Conservation (phyloP, 345 rosid genomes). For the Aurinia saxatilis region DNA sequence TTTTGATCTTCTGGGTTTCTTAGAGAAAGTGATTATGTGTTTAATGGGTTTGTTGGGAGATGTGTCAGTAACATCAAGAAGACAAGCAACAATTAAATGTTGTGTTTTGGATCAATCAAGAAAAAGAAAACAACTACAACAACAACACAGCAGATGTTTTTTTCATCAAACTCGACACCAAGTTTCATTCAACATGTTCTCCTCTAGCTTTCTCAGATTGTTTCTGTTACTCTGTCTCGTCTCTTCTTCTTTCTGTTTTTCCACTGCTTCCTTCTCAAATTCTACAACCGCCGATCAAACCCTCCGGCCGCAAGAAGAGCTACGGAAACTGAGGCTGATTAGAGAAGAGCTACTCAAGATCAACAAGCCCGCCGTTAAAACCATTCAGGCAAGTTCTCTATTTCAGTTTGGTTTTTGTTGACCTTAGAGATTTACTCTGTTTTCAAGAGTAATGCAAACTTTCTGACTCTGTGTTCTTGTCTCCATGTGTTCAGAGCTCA, state of each 20-base stretch:
- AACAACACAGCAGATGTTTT: slow-evolving; percentile 25
- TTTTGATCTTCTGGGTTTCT: slow-evolving; percentile 24
- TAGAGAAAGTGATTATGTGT: slow-evolving; percentile 33
- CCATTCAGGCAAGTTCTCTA: slow-evolving; percentile 90
- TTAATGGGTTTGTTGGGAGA: slow-evolving; percentile 34
- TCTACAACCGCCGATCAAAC: slow-evolving; percentile 32
- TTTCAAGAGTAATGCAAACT: background rate
- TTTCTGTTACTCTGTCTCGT: slow-evolving; percentile 38
- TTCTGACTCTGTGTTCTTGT: slow-evolving; percentile 7
- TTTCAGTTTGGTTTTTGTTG: too few species aligned
- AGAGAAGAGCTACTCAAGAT: slow-evolving; percentile 64
- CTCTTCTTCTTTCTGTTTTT: slow-evolving; percentile 38
- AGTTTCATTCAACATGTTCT: slow-evolving; percentile 31
- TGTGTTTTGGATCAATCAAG: slow-evolving; percentile 43
- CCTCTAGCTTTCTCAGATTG: slow-evolving; percentile 39
- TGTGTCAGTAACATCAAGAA: slow-evolving; percentile 34
- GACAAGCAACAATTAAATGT: slow-evolving; percentile 43
- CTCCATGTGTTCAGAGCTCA: slow-evolving; percentile 51
- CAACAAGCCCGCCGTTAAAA: slow-evolving; percentile 81
- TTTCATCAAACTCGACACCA: slow-evolving; percentile 29
- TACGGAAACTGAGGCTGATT: slow-evolving; percentile 44
- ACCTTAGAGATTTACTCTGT: slow-evolving; percentile 2
- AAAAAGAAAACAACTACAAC: slow-evolving; percentile 32
- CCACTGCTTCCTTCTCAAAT: slow-evolving; percentile 25
- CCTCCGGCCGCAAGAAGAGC: slow-evolving; percentile 55